These are phyloP conservation scores for Wallacemonas sp. DNA, from an alignment of 208 protist species.

Conservation along the genomic window DNA sequence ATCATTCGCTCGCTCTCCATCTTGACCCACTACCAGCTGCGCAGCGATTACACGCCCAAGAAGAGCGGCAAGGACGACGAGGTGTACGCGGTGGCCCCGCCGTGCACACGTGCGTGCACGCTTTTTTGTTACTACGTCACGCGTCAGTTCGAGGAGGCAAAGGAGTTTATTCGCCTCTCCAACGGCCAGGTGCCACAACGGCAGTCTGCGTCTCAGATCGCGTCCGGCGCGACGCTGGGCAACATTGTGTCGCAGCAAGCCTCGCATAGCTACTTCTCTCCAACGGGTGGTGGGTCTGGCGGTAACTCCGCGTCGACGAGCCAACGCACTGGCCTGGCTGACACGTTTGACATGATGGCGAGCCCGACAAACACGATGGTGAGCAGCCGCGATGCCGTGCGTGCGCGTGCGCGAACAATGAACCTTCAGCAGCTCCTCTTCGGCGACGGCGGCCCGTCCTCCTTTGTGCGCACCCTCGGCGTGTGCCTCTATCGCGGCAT, in stretches of 20 bases:
- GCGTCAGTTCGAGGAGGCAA: slow-evolving; percentile 73
- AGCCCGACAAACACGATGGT: slow-evolving; percentile 14
- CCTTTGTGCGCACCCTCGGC: slow-evolving; percentile 82
- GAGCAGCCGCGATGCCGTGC: slow-evolving; percentile 38
- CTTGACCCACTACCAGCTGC: slow-evolving; percentile 72
- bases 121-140: slow-evolving; percentile 90
- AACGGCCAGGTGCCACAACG: slow-evolving; percentile 57
- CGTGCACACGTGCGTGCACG: slow-evolving; percentile 85
- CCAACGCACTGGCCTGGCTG: background rate
- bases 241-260: slow-evolving; percentile 16
- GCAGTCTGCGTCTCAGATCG: slow-evolving; percentile 22
- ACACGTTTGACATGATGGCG: slow-evolving; percentile 11
- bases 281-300: slow-evolving; percentile 17
- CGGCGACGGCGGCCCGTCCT: slow-evolving; percentile 78
- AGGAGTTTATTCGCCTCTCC: slow-evolving; percentile 84
- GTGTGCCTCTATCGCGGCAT: slow-evolving; percentile 88
- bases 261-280: slow-evolving; percentile 17
- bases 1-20: slow-evolving; percentile 76
- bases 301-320: background rate
- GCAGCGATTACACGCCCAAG: slow-evolving; percentile 74
- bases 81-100: slow-evolving; percentile 55
- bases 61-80: slow-evolving; percentile 38
- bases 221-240: slow-evolving; percentile 10
- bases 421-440: slow-evolving; percentile 83
- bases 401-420: slow-evolving; percentile 73